These are phyloP conservation scores for Talaromyces stipitatus DNA, from an alignment of 495 filamentous ascomycete genomes.

Conservation along the genomic window DNA sequence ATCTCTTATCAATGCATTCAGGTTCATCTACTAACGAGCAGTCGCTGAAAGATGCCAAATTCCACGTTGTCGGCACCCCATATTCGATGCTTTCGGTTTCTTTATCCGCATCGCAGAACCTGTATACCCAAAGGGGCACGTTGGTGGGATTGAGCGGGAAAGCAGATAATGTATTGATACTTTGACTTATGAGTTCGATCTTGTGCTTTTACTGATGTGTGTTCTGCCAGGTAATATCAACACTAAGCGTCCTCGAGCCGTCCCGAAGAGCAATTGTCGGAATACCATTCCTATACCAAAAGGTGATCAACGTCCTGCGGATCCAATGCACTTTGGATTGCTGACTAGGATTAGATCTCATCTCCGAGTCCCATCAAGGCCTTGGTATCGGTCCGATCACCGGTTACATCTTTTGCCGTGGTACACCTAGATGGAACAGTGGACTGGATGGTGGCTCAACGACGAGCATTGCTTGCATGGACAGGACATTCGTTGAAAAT, in stretches of 20 bases:
- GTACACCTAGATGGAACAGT: constrained; percentile 87
- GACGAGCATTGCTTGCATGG: constrained; percentile 85
- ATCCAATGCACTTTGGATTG: too few species aligned
- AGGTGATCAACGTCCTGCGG: too few species aligned
- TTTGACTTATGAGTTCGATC: neutral
- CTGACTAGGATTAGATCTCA: too few species aligned
- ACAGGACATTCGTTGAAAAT: constrained; percentile 80
- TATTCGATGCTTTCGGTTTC: constrained; percentile 89
- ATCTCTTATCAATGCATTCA: neutral
- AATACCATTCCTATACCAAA: constrained; percentile 92
- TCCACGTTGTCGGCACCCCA: constrained; percentile 83
- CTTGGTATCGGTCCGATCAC: constrained; percentile 77
- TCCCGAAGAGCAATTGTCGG: constrained; percentile 68
- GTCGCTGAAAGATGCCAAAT: constrained; percentile 67
- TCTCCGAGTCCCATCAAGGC: constrained; percentile 81
- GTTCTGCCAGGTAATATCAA: constrained; percentile 60
- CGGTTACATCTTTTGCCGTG: constrained; percentile 74
- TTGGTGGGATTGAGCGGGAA: constrained; percentile 85
- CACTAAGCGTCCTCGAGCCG: constrained; percentile 78
- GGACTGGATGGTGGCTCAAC: constrained; percentile 89
- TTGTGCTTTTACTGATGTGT: neutral
- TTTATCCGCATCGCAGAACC: constrained; percentile 82
- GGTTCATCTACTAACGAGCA: neutral
- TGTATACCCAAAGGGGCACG: constrained; percentile 87
- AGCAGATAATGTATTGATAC: constrained; percentile 65